Evolutionary conservation across 148 eudicot genomes (phyloP), one percentile per base, ranked within the genome.

Genomic region (Selenicereus undatus): DNA sequence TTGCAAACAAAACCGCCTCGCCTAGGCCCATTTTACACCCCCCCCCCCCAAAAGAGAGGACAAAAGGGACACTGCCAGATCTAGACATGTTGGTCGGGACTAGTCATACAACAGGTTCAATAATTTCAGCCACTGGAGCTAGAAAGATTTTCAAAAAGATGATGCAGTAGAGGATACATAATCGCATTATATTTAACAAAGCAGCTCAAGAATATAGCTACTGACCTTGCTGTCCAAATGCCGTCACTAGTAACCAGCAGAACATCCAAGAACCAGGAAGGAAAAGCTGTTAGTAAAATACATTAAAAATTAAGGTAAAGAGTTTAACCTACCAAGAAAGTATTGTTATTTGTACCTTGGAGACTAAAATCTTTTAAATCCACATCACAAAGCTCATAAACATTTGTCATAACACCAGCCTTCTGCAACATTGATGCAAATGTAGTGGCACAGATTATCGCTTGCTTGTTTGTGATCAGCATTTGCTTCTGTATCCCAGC

Each of bases 301-400:
- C 5, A 39, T 39, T 73, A 80, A 42, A 82, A 29, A 73, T 13
- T 32, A 22, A 4, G n/a, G 30, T 24, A 52, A 39, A 22, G 2
- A 24, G 30, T 11, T 42, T 35, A 10, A 21, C 11, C 51, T 39
- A 72, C 50, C 69, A 80, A 73, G 24, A 6, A 13, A 17, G 78
- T n/a, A 73, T 62, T 52, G 21, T 29, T 39, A 50, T 77, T 43
- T 11, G 78, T 76, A 93, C 99, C 97, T 92, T 93, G 98, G 76
- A 96, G 89, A 76, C 93, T 89, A 81, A 96, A 96, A 88, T 96
- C 99, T 85, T 92, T 94, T 76, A 96, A 71, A 83, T 94, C 94
- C 72, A 96, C 94, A 83, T 93, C 99, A 90, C 99, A 96, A 81
- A 96, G 99, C 77, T 91, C 91, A 83, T 93, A 96, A 65, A 96